Evolutionary conservation across 1,284 basidiomycete species (phyloP).

Genomic region (Fomitopsis betulina): DNA sequence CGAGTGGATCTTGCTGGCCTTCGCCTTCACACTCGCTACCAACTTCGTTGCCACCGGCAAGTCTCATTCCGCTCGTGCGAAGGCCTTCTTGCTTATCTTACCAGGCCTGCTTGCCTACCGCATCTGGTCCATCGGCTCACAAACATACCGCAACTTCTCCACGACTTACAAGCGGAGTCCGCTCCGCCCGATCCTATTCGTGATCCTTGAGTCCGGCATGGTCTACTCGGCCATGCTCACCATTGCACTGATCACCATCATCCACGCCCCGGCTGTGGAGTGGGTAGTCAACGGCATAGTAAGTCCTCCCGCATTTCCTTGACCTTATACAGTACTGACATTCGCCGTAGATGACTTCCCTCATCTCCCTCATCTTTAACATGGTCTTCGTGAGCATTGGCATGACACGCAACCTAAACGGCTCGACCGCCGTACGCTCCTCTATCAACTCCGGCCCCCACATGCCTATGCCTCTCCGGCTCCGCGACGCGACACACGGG

Average conservation of each 20-base stretch:
- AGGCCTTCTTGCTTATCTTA: not conserved
- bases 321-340: not conserved
- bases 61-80: not conserved
- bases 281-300: not conserved
- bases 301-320: not conserved
- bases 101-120: not conserved
- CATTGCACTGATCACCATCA: not conserved
- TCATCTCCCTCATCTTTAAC: not conserved
- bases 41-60: not conserved
- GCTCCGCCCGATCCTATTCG: not conserved
- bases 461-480: not conserved
- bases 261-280: not conserved
- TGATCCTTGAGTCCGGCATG: not conserved
- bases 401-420: not conserved
- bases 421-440: not conserved
- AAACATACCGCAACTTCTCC: not conserved
- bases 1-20: not conserved
- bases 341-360: not conserved
- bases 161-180: not conserved
- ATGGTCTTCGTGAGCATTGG: not conserved
- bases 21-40: not conserved
- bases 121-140: not conserved
- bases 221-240: not conserved
- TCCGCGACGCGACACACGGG: not conserved
- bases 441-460: too few relatives aligned